phyloP scores from a whole-genome alignment of 331 rosid species.

The Rosa hybrid region DNA sequence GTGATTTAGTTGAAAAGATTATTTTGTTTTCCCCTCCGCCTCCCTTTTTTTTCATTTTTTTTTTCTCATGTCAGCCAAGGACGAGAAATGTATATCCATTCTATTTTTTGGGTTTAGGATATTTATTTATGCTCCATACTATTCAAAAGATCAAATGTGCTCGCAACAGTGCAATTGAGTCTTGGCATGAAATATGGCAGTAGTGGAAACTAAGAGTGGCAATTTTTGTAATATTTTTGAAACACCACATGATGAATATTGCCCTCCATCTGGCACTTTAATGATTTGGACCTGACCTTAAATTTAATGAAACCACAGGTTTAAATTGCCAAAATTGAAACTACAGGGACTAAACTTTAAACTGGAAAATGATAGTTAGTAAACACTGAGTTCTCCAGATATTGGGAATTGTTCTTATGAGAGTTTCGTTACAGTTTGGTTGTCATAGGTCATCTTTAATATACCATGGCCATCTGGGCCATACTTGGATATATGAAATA shows the following conservation, averaged over 20 bases:
- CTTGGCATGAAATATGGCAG: neutral
- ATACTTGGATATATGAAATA: too few relatives aligned
- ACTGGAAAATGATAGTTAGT: neutral
- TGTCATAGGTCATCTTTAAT: neutral
- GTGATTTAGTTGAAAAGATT: slow-evolving; percentile 18
- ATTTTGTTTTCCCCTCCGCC: neutral
- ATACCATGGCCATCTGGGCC: neutral
- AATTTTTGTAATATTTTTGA: neutral
- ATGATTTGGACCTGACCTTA: neutral
- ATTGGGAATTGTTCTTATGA: neutral
- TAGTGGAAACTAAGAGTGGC: slow-evolving; percentile 7
- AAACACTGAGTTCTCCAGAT: neutral
- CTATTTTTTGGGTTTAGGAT: neutral
- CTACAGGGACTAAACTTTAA: neutral
- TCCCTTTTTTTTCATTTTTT: neutral
- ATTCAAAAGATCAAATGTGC: neutral
- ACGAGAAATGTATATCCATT: neutral
- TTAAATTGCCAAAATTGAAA: neutral
- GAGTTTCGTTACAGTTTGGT: slow-evolving; percentile 4
- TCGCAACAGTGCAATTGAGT: slow-evolving; percentile 1
- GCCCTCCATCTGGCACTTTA: neutral
- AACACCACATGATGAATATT: neutral
- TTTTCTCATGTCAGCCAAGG: neutral
- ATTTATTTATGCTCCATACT: slow-evolving; percentile 12
- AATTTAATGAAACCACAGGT: neutral